phyloP scores from a whole-genome alignment of 2,329 filamentous ascomycete genomes.

The Tetracladium maxilliforme region DNA sequence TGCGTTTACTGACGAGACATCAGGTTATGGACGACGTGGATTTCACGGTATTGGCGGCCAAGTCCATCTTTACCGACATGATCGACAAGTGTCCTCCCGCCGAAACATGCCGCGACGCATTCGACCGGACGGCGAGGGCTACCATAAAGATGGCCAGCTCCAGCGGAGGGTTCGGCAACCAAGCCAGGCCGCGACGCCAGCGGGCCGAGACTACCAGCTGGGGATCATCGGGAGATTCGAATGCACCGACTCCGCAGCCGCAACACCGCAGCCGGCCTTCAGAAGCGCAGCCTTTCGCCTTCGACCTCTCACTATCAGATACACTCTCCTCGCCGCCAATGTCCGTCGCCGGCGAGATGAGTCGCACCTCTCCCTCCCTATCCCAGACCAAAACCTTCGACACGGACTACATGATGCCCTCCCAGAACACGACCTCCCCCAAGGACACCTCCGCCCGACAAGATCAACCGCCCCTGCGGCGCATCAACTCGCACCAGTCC shows the following conservation, averaged over 20 bases:
- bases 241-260: background rate
- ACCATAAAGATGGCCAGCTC: slow-evolving; percentile 91
- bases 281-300: background rate
- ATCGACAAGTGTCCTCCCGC: slow-evolving; percentile 92
- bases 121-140: slow-evolving; percentile 87
- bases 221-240: background rate
- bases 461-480: too few species aligned
- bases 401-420: too few species aligned
- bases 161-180: slow-evolving; percentile 60
- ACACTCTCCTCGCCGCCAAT: too few species aligned
- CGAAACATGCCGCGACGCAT: slow-evolving; percentile 87
- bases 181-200: slow-evolving; percentile 10
- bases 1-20: slow-evolving; percentile 14
- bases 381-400: too few species aligned
- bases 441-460: too few species aligned
- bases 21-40: slow-evolving; percentile 91
- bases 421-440: too few species aligned
- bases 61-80: slow-evolving; percentile 80
- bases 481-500: slow-evolving; percentile 15
- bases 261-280: background rate
- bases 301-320: too few species aligned
- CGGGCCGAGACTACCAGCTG: slow-evolving; percentile 2
- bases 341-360: too few species aligned
- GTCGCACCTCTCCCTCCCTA: too few species aligned
- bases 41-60: slow-evolving; percentile 85